Evolutionary conservation across 345 rosid genomes (phyloP).

Genomic region (Chamaenerion angustifolium): DNA sequence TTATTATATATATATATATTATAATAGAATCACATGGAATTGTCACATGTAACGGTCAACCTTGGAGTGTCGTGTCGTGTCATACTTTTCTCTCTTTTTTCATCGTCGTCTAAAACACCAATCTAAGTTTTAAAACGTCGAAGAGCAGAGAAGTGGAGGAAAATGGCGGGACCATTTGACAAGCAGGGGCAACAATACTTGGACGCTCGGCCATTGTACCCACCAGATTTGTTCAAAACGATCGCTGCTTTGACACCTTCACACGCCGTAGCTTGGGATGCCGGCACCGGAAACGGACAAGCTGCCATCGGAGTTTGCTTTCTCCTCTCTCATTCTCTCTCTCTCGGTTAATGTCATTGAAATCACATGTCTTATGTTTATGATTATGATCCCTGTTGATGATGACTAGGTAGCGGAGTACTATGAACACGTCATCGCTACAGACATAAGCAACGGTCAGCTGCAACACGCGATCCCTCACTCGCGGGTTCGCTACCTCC

Average conservation of each 20-base stretch:
- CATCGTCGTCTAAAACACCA: too few species aligned
- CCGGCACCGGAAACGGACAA: slow-evolving; percentile 62
- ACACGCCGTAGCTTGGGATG: slow-evolving; percentile 55
- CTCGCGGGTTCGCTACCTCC: slow-evolving; percentile 30
- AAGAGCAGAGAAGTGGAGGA: neutral
- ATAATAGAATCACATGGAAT: too few species aligned
- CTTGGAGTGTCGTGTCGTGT: too few species aligned
- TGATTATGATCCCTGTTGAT: neutral
- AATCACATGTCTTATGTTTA: too few species aligned
- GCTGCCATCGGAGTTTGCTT: slow-evolving; percentile 40
- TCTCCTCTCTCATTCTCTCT: neutral
- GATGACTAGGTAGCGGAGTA: slow-evolving; percentile 45
- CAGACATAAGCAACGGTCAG: slow-evolving; percentile 44
- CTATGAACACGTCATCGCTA: slow-evolving; percentile 43
- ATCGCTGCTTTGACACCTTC: slow-evolving; percentile 31
- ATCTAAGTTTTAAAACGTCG: too few species aligned
- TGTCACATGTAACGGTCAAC: too few species aligned
- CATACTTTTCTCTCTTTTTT: too few species aligned
- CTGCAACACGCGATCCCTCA: slow-evolving; percentile 29
- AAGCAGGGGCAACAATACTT: slow-evolving; percentile 37
- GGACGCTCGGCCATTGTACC: slow-evolving; percentile 45
- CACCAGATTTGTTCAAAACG: slow-evolving; percentile 43
- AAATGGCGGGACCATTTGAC: slow-evolving; percentile 22
- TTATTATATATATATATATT: too few species aligned
- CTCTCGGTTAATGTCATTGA: neutral